Evolutionary conservation across 208 protist genomes (phyloP).

Genomic region (Leishmania lainsoni): DNA sequence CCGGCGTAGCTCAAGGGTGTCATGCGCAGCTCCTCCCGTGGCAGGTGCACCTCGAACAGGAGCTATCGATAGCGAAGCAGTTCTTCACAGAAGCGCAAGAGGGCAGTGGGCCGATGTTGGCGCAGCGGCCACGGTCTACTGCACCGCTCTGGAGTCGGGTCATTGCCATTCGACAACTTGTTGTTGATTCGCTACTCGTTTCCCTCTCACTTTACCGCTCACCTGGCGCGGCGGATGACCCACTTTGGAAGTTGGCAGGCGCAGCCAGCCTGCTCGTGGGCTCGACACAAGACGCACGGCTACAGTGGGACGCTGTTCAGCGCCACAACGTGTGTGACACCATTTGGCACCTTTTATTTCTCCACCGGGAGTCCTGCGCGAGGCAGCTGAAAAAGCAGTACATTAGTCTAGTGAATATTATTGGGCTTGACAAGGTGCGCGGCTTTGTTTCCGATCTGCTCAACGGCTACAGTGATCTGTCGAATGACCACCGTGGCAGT

Average conservation of each 20-base stretch:
- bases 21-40: conserved; percentile 5
- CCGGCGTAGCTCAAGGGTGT: conserved; percentile 1
- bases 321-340: conserved; percentile 55
- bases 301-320: conserved; percentile 71
- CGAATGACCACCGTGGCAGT: neutral
- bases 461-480: conserved; percentile 31
- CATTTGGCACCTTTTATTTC: conserved; percentile 68
- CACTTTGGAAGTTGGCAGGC: conserved; percentile 66
- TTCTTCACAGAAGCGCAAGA: neutral
- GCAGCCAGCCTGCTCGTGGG: conserved; percentile 69
- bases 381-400: conserved; percentile 61
- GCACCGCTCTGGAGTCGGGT: conserved; percentile 36
- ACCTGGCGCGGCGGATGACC: conserved; percentile 67
- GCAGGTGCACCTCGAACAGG: neutral
- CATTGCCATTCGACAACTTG: conserved; percentile 57
- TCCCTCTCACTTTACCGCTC: conserved; percentile 82
- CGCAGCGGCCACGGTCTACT: neutral
- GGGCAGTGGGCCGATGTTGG: neutral
- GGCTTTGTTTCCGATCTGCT: conserved; percentile 75
- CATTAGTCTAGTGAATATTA: conserved; percentile 72
- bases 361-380: conserved; percentile 70
- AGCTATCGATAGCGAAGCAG: neutral
- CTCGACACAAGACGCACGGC: conserved; percentile 66
- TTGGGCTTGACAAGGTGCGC: conserved; percentile 72
- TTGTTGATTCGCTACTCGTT: conserved; percentile 61